These are phyloP conservation scores for Aspergillus sergii DNA, from an alignment of 2,329 filamentous ascomycete genomes.

Conservation along the genomic window DNA sequence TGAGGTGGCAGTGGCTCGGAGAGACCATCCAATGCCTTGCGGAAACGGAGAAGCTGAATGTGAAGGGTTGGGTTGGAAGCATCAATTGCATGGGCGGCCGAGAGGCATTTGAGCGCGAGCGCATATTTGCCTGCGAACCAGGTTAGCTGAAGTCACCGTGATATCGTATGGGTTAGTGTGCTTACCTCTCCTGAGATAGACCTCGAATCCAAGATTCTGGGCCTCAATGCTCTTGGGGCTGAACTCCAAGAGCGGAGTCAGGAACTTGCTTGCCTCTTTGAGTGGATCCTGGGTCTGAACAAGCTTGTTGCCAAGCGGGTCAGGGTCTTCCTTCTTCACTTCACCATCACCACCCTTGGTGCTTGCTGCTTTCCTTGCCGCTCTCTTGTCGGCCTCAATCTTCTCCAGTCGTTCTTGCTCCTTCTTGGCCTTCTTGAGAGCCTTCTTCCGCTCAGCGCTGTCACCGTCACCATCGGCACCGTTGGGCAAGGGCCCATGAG, in stretches of 20 bases:
- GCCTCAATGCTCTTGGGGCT: conserved; percentile 78
- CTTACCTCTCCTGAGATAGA: conserved; percentile 82
- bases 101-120: conserved; percentile 82
- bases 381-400: conserved; percentile 79
- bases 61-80: conserved; percentile 71
- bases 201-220: conserved; percentile 86
- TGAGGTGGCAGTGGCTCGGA: conserved; percentile 64
- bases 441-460: conserved; percentile 77
- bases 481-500: conserved; percentile 61
- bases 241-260: conserved; percentile 78
- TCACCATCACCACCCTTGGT: conserved; percentile 60
- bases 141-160: conserved; percentile 27
- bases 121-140: conserved; percentile 72
- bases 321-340: conserved; percentile 84
- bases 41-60: conserved; percentile 72
- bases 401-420: conserved; percentile 74
- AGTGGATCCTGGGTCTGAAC: conserved; percentile 80
- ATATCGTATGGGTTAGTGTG: conserved; percentile 7
- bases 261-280: conserved; percentile 82
- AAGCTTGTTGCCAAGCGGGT: conserved; percentile 80
- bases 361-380: conserved; percentile 75
- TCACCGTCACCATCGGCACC: conserved; percentile 54
- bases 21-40: conserved; percentile 60
- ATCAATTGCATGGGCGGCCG: conserved; percentile 71
- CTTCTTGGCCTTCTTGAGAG: conserved; percentile 85